phyloP scores from a whole-genome alignment of 2,329 filamentous ascomycete genomes.

The Teratosphaeriaceae sp. region DNA sequence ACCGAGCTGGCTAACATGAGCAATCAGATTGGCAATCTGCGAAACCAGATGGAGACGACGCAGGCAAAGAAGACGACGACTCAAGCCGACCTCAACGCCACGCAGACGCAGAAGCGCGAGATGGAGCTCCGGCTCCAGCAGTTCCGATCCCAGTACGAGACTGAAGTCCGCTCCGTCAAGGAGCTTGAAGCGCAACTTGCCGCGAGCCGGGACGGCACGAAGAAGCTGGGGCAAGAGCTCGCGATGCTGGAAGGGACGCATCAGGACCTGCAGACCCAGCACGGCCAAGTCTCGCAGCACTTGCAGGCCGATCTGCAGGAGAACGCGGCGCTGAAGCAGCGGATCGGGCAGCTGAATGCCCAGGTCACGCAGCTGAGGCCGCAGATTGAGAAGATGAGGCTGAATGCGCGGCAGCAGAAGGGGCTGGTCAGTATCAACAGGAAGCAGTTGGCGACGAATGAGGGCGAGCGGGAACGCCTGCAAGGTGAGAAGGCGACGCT shows the following conservation, averaged over 20 bases:
- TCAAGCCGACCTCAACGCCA: conserved; percentile 75
- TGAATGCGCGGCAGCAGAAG: conserved; percentile 89
- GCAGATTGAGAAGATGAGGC: conserved; percentile 86
- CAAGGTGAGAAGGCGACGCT: conserved; percentile 70
- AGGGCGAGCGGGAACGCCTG: conserved; percentile 81
- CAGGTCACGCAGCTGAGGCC: conserved; percentile 81
- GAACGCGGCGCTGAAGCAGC: conserved; percentile 77
- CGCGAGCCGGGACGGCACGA: conserved; percentile 69
- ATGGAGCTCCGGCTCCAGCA: conserved; percentile 85
- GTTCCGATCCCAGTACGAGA: conserved; percentile 82
- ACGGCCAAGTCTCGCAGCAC: conserved; percentile 65
- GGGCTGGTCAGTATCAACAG: conserved; percentile 98
- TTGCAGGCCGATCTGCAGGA: conserved; percentile 85
- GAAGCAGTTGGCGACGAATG: conserved; percentile 87
- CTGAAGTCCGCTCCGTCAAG: conserved; percentile 82
- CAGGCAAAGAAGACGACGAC: conserved; percentile 72
- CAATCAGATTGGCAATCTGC: conserved; percentile 85
- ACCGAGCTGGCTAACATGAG: conserved; percentile 92
- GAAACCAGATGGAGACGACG: conserved; percentile 90
- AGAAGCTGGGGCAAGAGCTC: conserved; percentile 76
- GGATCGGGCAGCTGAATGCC: conserved; percentile 73
- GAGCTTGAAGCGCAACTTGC: conserved; percentile 76
- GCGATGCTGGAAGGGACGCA: conserved; percentile 74
- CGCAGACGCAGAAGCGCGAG: conserved; percentile 81
- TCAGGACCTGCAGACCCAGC: conserved; percentile 75